Conservation (phyloP, 176 grass and related monocot species). For the Triticum urartu region DNA sequence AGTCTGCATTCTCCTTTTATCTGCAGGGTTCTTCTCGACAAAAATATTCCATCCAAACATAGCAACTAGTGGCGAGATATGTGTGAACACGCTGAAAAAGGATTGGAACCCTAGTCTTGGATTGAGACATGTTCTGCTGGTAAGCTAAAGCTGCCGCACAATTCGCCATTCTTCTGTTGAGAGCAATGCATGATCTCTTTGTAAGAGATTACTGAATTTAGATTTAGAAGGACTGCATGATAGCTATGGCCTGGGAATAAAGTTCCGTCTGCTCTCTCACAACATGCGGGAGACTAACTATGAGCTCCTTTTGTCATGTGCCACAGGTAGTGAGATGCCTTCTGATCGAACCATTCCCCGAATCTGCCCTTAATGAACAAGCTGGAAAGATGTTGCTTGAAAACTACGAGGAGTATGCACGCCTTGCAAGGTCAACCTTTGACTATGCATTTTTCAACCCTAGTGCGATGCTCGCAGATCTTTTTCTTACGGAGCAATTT, state of each 20-base stretch:
- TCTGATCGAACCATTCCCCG: conserved; percentile 88
- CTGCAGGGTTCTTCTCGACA: conserved; percentile 80
- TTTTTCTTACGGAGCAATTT: neutral
- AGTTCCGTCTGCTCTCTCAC: neutral
- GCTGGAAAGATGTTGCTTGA: conserved; percentile 91
- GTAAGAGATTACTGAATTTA: neutral
- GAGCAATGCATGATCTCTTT: neutral
- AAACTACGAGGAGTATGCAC: conserved; percentile 85
- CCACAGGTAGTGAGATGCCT: conserved; percentile 87
- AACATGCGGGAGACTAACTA: neutral
- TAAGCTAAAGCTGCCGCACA: conserved; percentile 17
- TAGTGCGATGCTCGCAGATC: neutral
- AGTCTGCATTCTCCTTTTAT: conserved; percentile 4
- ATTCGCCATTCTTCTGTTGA: neutral
- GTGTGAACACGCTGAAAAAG: conserved; percentile 92
- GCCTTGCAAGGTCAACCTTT: conserved; percentile 73
- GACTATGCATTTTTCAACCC: neutral
- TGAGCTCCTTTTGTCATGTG: neutral
- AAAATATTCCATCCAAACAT: conserved; percentile 99
- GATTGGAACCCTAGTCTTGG: conserved; percentile 93
- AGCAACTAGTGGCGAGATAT: conserved; percentile 87
- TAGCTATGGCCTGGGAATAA: neutral
- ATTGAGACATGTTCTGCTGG: conserved; percentile 87
- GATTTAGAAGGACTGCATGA: neutral
- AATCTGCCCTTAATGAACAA: conserved; percentile 96